Percentiles rank a stretch among this genome's conserved stretches.
phyloP scores from a whole-genome alignment of 2,329 filamentous ascomycete species.

The Chalaropsis ovoidea region DNA sequence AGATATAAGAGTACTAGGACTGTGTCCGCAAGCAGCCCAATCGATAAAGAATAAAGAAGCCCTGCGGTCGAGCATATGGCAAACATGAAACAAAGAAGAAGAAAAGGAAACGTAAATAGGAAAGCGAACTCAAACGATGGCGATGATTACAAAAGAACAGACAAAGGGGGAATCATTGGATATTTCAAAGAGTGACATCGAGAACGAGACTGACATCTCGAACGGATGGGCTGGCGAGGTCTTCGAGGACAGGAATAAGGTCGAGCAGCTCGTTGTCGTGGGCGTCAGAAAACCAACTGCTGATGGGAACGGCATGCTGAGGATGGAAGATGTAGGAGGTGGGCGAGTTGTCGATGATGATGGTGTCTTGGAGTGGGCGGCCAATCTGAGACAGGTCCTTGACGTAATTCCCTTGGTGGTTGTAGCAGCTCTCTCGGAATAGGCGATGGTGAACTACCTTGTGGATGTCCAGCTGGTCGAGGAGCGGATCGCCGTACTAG shows the following conservation, averaged over 20 bases:
- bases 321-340: conserved; percentile 99
- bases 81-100: conserved; percentile 28
- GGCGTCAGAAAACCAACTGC: conserved; percentile 99
- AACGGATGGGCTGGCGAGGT: conserved; percentile 79
- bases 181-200: conserved; percentile 64
- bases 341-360: conserved; percentile 98
- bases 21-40: conserved; percentile 7
- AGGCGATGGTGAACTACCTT: conserved; percentile 90
- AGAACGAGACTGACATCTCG: conserved; percentile 94
- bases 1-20: conserved; percentile 17
- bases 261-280: conserved; percentile 98
- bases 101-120: conserved; percentile 26
- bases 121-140: conserved; percentile 29
- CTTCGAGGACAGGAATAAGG: conserved; percentile 94
- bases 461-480: conserved; percentile 96
- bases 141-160: conserved; percentile 28
- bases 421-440: conserved; percentile 98
- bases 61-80: conserved; percentile 22
- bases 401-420: conserved; percentile 98
- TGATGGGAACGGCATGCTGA: conserved; percentile 96
- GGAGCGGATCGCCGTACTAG: conserved; percentile 86
- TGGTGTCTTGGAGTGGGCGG: conserved; percentile 89
- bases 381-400: conserved; percentile 98
- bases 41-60: conserved; percentile 9
- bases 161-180: conserved; percentile 29